A percentile compares a stretch with the other conserved stretches of the same genome.
These are phyloP conservation scores for Lepidium campestre DNA, from an alignment of 441 rosid genomes.

Conservation along the genomic window DNA sequence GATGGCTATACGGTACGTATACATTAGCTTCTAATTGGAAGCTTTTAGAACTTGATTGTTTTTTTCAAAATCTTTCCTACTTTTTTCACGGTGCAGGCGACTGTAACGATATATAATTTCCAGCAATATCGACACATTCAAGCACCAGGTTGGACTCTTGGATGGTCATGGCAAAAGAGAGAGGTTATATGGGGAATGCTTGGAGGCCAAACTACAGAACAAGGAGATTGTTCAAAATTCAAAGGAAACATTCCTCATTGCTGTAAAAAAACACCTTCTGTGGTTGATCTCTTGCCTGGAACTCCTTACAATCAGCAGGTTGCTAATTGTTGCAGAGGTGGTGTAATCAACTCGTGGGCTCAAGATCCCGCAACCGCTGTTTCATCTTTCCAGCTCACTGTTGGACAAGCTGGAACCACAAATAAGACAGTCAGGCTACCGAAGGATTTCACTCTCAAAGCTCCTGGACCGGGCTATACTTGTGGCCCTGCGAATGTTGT, in stretches of 20 bases:
- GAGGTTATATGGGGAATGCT: constrained; percentile 68
- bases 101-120: constrained; percentile 51
- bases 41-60: constrained; percentile 4
- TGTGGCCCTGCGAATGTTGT: constrained; percentile 62
- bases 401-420: constrained; percentile 61
- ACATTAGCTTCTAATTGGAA: background rate
- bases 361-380: constrained; percentile 55
- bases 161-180: constrained; percentile 64
- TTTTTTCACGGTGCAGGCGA: constrained; percentile 33
- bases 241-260: constrained; percentile 61
- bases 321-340: constrained; percentile 60
- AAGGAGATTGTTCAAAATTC: constrained; percentile 78
- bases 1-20: constrained; percentile 71
- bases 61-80: background rate
- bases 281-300: constrained; percentile 60
- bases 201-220: constrained; percentile 66
- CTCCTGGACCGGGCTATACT: constrained; percentile 68
- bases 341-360: constrained; percentile 54
- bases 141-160: constrained; percentile 61
- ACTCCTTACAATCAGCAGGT: constrained; percentile 64
- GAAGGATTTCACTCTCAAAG: constrained; percentile 46
- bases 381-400: constrained; percentile 53
- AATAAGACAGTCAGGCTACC: constrained; percentile 58
- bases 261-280: constrained; percentile 44
- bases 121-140: constrained; percentile 52